Base-by-base conservation (phyloP, 2,329 filamentous ascomycete species). In the Sporothrix phasma region DNA sequence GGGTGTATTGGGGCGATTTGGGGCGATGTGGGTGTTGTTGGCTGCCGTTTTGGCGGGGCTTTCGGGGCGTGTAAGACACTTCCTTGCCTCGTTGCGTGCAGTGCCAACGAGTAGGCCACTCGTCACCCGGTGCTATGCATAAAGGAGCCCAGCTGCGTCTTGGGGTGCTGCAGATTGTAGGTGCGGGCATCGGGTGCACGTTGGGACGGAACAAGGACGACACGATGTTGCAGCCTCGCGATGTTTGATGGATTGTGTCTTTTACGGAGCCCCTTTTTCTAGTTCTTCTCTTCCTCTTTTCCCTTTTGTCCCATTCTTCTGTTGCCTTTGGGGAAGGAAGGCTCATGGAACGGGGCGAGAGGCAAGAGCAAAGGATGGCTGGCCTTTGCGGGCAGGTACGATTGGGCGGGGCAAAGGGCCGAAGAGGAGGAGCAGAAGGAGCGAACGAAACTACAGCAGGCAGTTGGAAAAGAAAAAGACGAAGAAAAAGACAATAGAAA, bases 341-440 rank as follows among this genome's bases (percentile, higher is more conserved):
- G 49, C 39, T 15, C 24, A 45, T 22, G 43, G 37, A 63, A 39
- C 15, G 45, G 29, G 37, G 26, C 13, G n/a, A 10, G 37, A 54
- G 53, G 54, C 54, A 31, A 22, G 53, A 49, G 49, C 56, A 24
- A 39, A 64, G 54, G 53, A 45, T 45, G 41, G 19, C 19, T 5
- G 22, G 19, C 47, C 45, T 26, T 19, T 49, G 6, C 22, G 34
- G 60, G 47, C 34, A 62, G 37, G 34, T 41, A 49, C 60, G 47
- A 24, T 22, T 49, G 51, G 49, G 64, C 64, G 64, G 64, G 64
- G 59, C 64, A 59, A 62, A 62, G 64, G 64, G 34, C 59, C 64
- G 59, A 62, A 49, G 41, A 49, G 47, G 47, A 46, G 34, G 37
- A 58, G 54, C 37, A 58, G 31, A 39, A 56, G 41, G 45, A 39